Evolutionary conservation across 2,329 filamentous ascomycete genomes (phyloP).

Genomic region (Davidsoniella virescens): DNA sequence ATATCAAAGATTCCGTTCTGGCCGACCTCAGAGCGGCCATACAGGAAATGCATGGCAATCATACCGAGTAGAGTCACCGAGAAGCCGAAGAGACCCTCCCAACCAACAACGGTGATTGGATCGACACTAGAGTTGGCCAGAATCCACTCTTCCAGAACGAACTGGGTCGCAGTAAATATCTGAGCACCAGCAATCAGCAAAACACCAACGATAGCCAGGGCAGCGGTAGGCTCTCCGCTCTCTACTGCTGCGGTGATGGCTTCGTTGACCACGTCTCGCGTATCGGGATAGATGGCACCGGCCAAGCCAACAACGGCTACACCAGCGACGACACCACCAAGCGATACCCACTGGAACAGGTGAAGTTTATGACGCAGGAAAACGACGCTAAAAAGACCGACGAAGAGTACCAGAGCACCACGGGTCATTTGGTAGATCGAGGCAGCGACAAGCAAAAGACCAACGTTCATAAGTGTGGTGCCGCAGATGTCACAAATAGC

Average conservation of each 20-base stretch:
- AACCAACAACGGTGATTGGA: conserved; percentile 82
- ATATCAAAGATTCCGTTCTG: conserved; percentile 79
- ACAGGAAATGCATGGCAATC: conserved; percentile 57
- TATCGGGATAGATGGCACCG: conserved; percentile 61
- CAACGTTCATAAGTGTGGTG: conserved; percentile 94
- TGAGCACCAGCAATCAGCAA: conserved; percentile 85
- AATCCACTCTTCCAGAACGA: conserved; percentile 89
- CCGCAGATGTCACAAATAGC: conserved; percentile 88
- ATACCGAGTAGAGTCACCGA: conserved; percentile 62
- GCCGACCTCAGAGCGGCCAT: conserved; percentile 61
- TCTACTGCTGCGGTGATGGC: conserved; percentile 23
- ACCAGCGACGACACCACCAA: conserved; percentile 73
- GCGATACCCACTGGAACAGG: conserved; percentile 82
- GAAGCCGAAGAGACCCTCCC: conserved; percentile 91
- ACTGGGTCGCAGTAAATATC: conserved; percentile 92
- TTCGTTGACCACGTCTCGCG: conserved; percentile 20
- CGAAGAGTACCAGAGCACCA: conserved; percentile 85
- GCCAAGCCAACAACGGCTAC: conserved; percentile 83
- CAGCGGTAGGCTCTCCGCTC: conserved; percentile 20
- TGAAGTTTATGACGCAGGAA: conserved; percentile 69
- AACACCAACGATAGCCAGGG: conserved; percentile 64
- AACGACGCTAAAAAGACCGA: conserved; percentile 84
- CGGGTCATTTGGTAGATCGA: conserved; percentile 99
- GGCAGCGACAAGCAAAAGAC: conserved; percentile 80
- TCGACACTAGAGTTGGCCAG: conserved; percentile 50